Evolutionary conservation across 2,329 filamentous ascomycete species (phyloP).

Genomic region (Trichoderma atroviride): DNA sequence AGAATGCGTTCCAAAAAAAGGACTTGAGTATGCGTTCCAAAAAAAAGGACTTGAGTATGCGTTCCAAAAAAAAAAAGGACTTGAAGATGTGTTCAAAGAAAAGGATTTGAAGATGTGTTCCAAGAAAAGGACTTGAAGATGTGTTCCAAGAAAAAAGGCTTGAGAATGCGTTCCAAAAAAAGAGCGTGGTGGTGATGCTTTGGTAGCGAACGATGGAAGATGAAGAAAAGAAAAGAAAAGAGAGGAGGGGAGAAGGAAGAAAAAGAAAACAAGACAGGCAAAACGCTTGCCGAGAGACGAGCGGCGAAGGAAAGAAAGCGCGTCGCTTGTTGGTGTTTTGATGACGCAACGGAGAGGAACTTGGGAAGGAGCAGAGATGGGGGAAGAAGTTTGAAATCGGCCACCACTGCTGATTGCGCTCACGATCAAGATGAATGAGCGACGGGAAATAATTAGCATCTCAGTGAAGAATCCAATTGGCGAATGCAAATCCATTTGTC

Average conservation of each 20-base stretch:
- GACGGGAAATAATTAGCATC: neutral
- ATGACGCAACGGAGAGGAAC: neutral
- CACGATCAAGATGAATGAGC: neutral
- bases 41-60: neutral
- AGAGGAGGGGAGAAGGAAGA: slow-evolving; percentile 27
- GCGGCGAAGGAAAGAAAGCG: slow-evolving; percentile 16
- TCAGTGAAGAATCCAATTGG: neutral
- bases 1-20: slow-evolving; percentile 22
- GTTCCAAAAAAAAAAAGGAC: slow-evolving; percentile 24
- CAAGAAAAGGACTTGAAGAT: slow-evolving; percentile 31
- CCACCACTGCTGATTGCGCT: too few species aligned
- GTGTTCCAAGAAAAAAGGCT: slow-evolving; percentile 13
- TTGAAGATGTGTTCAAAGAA: too few species aligned
- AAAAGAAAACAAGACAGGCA: slow-evolving; percentile 16
- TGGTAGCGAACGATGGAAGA: slow-evolving; percentile 31
- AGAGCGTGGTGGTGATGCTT: slow-evolving; percentile 31
- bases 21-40: too few species aligned
- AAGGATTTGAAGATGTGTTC: too few species aligned
- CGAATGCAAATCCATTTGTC: neutral
- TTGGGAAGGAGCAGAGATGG: too few species aligned
- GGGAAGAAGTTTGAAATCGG: neutral
- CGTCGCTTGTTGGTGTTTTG: neutral
- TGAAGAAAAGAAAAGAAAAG: slow-evolving; percentile 28
- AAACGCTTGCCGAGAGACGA: neutral
- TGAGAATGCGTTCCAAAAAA: slow-evolving; percentile 12